These are phyloP conservation scores for Polyporus tsugae DNA, from an alignment of 1,284 basidiomycete species.

Conservation along the genomic window DNA sequence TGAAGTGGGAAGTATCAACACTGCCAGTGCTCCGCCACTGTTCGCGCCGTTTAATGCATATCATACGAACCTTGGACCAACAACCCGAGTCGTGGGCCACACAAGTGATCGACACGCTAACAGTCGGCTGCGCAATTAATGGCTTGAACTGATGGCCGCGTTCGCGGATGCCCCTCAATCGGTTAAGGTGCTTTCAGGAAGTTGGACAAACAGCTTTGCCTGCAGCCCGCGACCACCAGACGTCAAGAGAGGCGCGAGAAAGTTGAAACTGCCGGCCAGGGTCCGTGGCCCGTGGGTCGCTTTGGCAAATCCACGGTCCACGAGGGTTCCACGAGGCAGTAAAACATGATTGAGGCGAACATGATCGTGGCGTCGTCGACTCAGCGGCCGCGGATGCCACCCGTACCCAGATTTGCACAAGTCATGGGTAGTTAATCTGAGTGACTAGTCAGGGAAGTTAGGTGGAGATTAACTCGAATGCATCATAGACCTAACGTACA, in stretches of 20 bases:
- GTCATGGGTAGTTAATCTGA: neutral
- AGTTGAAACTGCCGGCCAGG: neutral
- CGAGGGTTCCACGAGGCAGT: neutral
- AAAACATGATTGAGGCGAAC: neutral
- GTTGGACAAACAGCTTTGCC: conserved; percentile 2
- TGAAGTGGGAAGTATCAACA: neutral
- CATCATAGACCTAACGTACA: neutral
- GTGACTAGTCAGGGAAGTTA: neutral
- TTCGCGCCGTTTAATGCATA: neutral
- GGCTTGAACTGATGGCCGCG: conserved; percentile 24
- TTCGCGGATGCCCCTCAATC: conserved; percentile 15
- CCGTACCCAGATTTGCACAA: neutral
- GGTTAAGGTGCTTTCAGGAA: neutral
- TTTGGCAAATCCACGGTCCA: neutral
- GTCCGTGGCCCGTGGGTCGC: neutral
- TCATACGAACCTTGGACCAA: conserved; percentile 27
- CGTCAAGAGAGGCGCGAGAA: neutral
- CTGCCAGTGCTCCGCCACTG: neutral
- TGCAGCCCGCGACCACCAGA: neutral
- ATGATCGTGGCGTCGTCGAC: conserved; percentile 1
- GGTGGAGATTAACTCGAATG: neutral
- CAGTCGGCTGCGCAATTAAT: conserved; percentile 12
- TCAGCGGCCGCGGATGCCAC: neutral
- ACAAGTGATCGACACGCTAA: conserved; percentile 14
- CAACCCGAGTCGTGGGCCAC: conserved; percentile 19